Percentiles rank a stretch among this genome's conserved stretches.
phyloP scores from a whole-genome alignment of 2,329 filamentous ascomycete species.

The Pezicula radicicola region DNA sequence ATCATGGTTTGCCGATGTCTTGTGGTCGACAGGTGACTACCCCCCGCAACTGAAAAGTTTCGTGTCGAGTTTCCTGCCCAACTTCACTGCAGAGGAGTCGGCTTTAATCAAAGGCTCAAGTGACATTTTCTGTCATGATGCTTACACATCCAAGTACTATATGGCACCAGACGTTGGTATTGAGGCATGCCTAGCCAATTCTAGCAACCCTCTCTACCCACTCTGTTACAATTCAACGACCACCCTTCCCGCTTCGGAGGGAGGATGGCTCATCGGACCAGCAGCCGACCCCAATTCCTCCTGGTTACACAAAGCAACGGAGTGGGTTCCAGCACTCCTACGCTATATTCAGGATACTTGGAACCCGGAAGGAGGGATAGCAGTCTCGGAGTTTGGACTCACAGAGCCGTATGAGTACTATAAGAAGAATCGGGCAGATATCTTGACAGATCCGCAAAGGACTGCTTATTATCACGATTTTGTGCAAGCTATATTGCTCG shows the following conservation, averaged over 20 bases:
- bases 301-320: slow-evolving; percentile 21
- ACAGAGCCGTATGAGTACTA: slow-evolving; percentile 21
- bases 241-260: background rate
- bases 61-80: slow-evolving; percentile 38
- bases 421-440: slow-evolving; percentile 27
- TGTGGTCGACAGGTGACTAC: slow-evolving; percentile 49
- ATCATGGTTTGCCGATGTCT: slow-evolving; percentile 47
- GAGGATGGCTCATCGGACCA: slow-evolving; percentile 19
- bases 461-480: slow-evolving; percentile 75
- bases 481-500: slow-evolving; percentile 62
- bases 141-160: slow-evolving; percentile 54
- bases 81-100: slow-evolving; percentile 46
- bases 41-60: slow-evolving; percentile 44
- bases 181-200: slow-evolving; percentile 32
- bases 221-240: slow-evolving; percentile 17
- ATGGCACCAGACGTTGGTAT: slow-evolving; percentile 35
- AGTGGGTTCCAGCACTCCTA: slow-evolving; percentile 22
- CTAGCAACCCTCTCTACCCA: slow-evolving; percentile 16
- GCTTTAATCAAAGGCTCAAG: slow-evolving; percentile 44
- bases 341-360: slow-evolving; percentile 24
- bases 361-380: slow-evolving; percentile 18
- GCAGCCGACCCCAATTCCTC: slow-evolving; percentile 18
- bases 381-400: slow-evolving; percentile 24
- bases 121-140: slow-evolving; percentile 56
- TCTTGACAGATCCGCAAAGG: slow-evolving; percentile 76